Evolutionary conservation across 768 basidiomycete species (phyloP).

Genomic region (Dioszegia aurantiaca): DNA sequence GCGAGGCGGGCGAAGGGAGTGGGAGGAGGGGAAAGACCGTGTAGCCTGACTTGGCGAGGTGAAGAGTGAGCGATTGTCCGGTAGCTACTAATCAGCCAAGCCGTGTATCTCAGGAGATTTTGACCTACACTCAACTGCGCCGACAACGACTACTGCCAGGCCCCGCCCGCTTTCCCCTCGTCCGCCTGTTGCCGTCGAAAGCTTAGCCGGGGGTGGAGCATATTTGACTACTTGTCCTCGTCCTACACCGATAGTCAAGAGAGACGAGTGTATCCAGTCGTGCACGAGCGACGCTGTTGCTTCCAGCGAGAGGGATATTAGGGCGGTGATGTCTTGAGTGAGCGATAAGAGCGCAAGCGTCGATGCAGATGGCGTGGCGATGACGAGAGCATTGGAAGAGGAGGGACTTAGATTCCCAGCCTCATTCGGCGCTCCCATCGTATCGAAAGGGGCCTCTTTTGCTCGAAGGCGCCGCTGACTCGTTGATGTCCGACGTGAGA

Average conservation of each 20-base stretch:
- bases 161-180: slow-evolving; percentile 29
- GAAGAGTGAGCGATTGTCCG: slow-evolving; percentile 37
- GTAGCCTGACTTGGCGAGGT: slow-evolving; percentile 39
- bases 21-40: slow-evolving; percentile 43
- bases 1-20: slow-evolving; percentile 28
- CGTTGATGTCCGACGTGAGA: no score
- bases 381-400: background rate
- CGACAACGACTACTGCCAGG: slow-evolving; percentile 36
- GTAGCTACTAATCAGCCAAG: slow-evolving; percentile 17
- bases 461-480: no score
- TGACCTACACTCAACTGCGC: slow-evolving; percentile 35
- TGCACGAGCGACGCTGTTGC: slow-evolving; percentile 25
- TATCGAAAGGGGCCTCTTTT: no score
- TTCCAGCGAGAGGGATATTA: slow-evolving; percentile 33
- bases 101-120: background rate
- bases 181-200: background rate
- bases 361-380: slow-evolving; percentile 8
- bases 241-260: slow-evolving; percentile 18
- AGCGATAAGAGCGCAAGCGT: slow-evolving; percentile 25
- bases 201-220: background rate
- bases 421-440: no score
- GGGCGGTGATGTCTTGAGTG: slow-evolving; percentile 34
- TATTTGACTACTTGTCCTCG: slow-evolving; percentile 9
- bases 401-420: background rate
- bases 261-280: slow-evolving; percentile 19